Base-by-base conservation (phyloP, 2,329 filamentous ascomycete genomes). In the Paraphaeosphaeria sporulosa region DNA sequence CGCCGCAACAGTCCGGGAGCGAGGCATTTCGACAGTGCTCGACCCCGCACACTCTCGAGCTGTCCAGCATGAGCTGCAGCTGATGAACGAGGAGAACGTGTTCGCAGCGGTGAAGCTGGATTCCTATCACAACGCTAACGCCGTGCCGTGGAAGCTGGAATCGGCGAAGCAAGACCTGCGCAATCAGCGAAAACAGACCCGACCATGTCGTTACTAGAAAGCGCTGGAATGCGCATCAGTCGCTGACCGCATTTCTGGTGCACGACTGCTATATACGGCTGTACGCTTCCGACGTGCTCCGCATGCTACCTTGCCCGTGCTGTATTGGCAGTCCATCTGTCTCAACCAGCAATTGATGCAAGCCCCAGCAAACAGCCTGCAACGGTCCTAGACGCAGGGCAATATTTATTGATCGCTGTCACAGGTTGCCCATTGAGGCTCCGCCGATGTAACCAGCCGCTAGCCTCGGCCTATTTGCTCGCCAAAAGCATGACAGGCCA, bases 341-440 rank as follows among this genome's bases (percentile, higher is more conserved):
- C 55, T 51, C 40, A 58, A 46, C 5, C 38, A 19, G 5, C 30
- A 32, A 9, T 32, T 9, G 10, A 32, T 36, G 47, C 47, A 38
- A 32, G 55, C 48, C 48, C 55, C 44, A 36, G 44, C 42, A 36
- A 12, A 36, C 19, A 10, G 27, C n/a, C 52, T 55, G n/a, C 42
- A 55, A 46, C 13, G 27, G 52, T 55, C 36, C 40, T 55, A 47
- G 42, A 55, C n/a, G 42, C 40, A 36, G 52, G 42, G 52, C 52
- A 25, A 27, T 40, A 57, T 63, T 68, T 76, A 76, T 75, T 74
- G 71, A 73, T 71, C 68, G 66, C 60, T 68, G 60, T 61, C 51
- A 32, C 55, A 53, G 49, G 32, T 59, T 69, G 61, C 72, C 70
- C 43, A 53, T 67, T 71, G 62, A 42, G 38, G 67, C 70, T 49